Conservation (phyloP, 75 land plant genomes). For the Pinus taeda region DNA sequence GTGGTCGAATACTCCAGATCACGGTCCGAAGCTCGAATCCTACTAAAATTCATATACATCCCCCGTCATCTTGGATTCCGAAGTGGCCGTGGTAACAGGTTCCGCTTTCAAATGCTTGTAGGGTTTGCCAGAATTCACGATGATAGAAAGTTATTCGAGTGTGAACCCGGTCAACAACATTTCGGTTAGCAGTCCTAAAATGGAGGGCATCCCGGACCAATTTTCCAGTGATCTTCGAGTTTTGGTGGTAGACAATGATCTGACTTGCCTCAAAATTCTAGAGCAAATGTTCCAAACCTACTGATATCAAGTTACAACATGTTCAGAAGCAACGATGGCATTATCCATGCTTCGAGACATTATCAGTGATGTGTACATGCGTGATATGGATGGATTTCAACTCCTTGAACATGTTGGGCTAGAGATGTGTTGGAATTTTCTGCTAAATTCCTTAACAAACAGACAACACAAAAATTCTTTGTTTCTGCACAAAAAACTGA, state of each 20-base stretch:
- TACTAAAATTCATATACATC: too few relatives aligned
- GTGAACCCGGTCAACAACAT: neutral
- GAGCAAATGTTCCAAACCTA: constrained; percentile 64
- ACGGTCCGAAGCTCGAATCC: too few relatives aligned
- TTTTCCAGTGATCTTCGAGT: constrained; percentile 73
- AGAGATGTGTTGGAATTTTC: too few relatives aligned
- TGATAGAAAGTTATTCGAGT: neutral
- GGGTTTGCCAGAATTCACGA: neutral
- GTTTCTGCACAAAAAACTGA: too few relatives aligned
- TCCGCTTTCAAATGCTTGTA: neutral
- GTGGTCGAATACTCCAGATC: too few relatives aligned
- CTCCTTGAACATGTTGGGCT: too few relatives aligned
- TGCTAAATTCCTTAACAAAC: too few relatives aligned
- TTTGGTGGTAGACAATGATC: constrained; percentile 80
- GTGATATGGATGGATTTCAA: too few relatives aligned
- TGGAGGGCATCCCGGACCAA: constrained; percentile 21
- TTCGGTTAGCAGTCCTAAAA: neutral
- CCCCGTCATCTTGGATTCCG: constrained; percentile 2
- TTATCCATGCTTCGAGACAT: too few relatives aligned
- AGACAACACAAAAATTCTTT: too few relatives aligned
- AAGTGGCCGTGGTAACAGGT: constrained; percentile 2
- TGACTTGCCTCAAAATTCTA: constrained; percentile 53
- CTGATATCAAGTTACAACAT: constrained; percentile 25
- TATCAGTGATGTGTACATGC: too few relatives aligned
- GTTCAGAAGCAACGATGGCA: too few relatives aligned